Percentiles rank a stretch among this genome's conserved stretches.
Conservation (phyloP, 2,329 filamentous ascomycete genomes). For the Ceratocystis huliohia region DNA sequence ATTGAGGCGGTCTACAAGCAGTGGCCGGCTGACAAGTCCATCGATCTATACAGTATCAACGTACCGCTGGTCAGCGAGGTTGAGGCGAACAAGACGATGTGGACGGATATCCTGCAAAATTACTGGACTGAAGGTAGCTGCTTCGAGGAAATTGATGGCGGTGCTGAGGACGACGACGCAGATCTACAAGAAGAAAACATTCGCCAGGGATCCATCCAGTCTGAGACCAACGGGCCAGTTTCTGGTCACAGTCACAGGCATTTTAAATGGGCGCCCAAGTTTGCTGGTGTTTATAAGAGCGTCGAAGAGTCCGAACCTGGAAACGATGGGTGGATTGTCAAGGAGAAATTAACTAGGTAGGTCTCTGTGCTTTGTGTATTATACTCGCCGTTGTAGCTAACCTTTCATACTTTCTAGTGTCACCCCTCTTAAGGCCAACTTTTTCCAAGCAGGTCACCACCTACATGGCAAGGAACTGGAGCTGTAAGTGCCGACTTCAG, state of each 20-base stretch:
- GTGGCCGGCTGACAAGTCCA: constrained; percentile 53
- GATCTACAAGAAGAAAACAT: constrained; percentile 41
- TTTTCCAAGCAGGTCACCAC: constrained; percentile 59
- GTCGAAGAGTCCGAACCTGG: constrained; percentile 69
- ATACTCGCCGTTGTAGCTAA: constrained; percentile 11
- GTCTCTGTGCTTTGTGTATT: constrained; percentile 22
- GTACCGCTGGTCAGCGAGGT: constrained; percentile 73
- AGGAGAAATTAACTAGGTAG: constrained; percentile 74
- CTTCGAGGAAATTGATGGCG: constrained; percentile 64
- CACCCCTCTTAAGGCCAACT: constrained; percentile 84
- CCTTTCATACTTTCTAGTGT: constrained; percentile 42
- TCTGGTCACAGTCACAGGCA: constrained; percentile 61
- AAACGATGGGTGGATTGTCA: constrained; percentile 87
- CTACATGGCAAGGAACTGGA: constrained; percentile 59
- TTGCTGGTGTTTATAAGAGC: constrained; percentile 74
- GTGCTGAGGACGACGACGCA: constrained; percentile 52
- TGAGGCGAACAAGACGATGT: constrained; percentile 59
- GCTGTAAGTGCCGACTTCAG: constrained; percentile 51
- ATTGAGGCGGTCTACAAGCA: constrained; percentile 67
- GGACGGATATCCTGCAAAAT: constrained; percentile 79
- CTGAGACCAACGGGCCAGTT: constrained; percentile 25
- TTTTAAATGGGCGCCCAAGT: constrained; percentile 88
- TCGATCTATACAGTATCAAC: constrained; percentile 85
- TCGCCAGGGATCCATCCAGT: constrained; percentile 26
- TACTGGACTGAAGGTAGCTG: constrained; percentile 76